A percentile compares a stretch with the other conserved stretches of the same genome.
Evolutionary conservation across 331 rosid genomes (phyloP).

Genomic region (Telfairia occidentalis): DNA sequence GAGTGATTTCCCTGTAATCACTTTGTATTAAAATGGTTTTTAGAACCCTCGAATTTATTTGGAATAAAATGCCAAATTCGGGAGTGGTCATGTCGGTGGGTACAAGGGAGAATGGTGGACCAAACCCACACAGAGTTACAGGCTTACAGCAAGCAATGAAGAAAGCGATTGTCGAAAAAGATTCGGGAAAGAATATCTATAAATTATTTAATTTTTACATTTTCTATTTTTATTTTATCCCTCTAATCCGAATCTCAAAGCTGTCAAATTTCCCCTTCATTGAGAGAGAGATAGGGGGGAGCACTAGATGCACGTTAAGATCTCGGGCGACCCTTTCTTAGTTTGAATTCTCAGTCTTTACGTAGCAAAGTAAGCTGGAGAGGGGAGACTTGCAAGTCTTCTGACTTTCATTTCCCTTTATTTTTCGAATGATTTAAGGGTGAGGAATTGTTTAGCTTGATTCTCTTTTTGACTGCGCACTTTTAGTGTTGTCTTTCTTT

Average conservation of each 20-base stretch:
- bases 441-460: background rate
- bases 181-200: slow-evolving; percentile 9
- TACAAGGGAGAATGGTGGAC: slow-evolving; percentile 6
- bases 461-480: slow-evolving; percentile 1
- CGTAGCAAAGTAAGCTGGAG: background rate
- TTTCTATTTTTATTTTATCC: background rate
- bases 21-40: background rate
- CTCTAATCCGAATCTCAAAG: slow-evolving; percentile 14
- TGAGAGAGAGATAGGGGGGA: background rate
- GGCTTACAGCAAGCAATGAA: slow-evolving; percentile 12
- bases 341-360: slow-evolving; percentile 3
- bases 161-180: slow-evolving; percentile 15
- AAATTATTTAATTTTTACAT: background rate
- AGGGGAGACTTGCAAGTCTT: slow-evolving; percentile 5
- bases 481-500: background rate
- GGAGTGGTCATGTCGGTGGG: slow-evolving; percentile 11
- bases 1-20: background rate
- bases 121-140: slow-evolving; percentile 5
- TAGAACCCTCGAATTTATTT: background rate
- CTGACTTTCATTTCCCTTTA: background rate
- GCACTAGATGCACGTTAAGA: slow-evolving; percentile 1
- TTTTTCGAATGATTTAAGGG: slow-evolving; percentile 4
- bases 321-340: slow-evolving; percentile 4
- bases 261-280: slow-evolving; percentile 5
- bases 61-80: background rate